Evolutionary conservation across 495 filamentous ascomycete genomes (phyloP).

Genomic region (Penicillium turbatum): DNA sequence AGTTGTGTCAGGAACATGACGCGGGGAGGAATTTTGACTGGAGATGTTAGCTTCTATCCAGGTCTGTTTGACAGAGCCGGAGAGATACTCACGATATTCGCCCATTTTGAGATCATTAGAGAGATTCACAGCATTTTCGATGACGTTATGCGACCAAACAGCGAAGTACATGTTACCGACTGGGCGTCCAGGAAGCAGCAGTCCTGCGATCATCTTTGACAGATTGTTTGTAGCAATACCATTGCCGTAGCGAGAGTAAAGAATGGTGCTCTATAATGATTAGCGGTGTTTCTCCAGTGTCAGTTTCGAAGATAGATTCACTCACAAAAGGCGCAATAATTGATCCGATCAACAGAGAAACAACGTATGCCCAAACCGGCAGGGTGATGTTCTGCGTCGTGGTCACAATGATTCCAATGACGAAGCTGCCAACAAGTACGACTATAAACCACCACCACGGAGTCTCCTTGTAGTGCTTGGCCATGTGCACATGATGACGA

Average conservation of each 20-base stretch:
- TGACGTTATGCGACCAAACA: slow-evolving; percentile 37
- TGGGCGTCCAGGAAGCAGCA: slow-evolving; percentile 41
- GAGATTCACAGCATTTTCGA: slow-evolving; percentile 30
- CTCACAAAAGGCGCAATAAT: slow-evolving; percentile 35
- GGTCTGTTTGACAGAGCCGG: background rate
- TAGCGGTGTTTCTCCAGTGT: background rate
- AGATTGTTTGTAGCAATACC: slow-evolving; percentile 39
- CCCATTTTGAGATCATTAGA: slow-evolving; percentile 38
- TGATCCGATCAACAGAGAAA: slow-evolving; percentile 34
- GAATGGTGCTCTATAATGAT: slow-evolving; percentile 24
- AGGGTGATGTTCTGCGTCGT: slow-evolving; percentile 48
- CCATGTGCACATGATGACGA: slow-evolving; percentile 45
- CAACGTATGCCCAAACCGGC: slow-evolving; percentile 53
- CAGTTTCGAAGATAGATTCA: background rate
- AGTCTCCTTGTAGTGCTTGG: slow-evolving; percentile 45
- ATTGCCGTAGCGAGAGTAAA: slow-evolving; percentile 34
- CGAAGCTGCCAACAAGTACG: slow-evolving; percentile 43
- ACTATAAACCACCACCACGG: slow-evolving; percentile 54
- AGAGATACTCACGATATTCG: slow-evolving; percentile 29
- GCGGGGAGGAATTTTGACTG: slow-evolving; percentile 44
- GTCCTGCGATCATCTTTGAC: slow-evolving; percentile 37
- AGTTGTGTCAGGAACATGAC: slow-evolving; percentile 45
- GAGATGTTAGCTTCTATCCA: background rate
- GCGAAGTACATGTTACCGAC: slow-evolving; percentile 45
- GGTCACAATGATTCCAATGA: slow-evolving; percentile 46